Evolutionary conservation across 2,329 filamentous ascomycete species (phyloP).

Genomic region (Ramichloridium luteum): DNA sequence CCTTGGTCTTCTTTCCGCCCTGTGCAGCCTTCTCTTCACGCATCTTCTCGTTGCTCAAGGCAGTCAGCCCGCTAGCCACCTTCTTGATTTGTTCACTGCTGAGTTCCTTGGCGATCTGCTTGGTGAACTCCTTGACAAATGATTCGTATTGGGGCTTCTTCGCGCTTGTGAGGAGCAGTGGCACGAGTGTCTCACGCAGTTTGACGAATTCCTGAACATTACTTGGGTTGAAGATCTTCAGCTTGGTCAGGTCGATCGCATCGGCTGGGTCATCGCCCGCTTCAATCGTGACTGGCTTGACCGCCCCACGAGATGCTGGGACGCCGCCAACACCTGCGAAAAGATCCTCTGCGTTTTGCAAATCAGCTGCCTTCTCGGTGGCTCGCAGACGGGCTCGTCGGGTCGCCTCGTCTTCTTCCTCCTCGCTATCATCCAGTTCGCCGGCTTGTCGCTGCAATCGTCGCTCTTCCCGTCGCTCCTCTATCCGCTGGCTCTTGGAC

Average conservation of each 20-base stretch:
- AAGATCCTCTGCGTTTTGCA: slow-evolving; percentile 81
- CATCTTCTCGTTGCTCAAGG: slow-evolving; percentile 93
- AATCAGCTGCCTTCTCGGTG: slow-evolving; percentile 77
- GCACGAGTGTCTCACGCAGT: slow-evolving; percentile 65
- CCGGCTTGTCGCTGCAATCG: slow-evolving; percentile 45
- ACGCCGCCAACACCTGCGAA: slow-evolving; percentile 65
- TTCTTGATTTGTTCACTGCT: slow-evolving; percentile 95
- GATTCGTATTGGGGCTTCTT: slow-evolving; percentile 86
- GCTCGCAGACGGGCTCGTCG: slow-evolving; percentile 61
- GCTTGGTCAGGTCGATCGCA: slow-evolving; percentile 65
- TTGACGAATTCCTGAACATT: slow-evolving; percentile 78
- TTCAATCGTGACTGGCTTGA: slow-evolving; percentile 54
- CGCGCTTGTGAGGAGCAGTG: slow-evolving; percentile 58
- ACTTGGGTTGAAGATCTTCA: slow-evolving; percentile 78
- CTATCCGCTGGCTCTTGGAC: slow-evolving; percentile 72
- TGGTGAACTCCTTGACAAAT: slow-evolving; percentile 83
- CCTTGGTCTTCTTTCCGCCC: slow-evolving; percentile 8
- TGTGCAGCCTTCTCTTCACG: slow-evolving; percentile 81
- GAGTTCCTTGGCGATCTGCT: slow-evolving; percentile 76
- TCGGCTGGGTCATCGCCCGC: slow-evolving; percentile 61
- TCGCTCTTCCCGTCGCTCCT: slow-evolving; percentile 55
- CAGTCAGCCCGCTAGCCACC: slow-evolving; percentile 74
- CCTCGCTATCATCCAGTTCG: slow-evolving; percentile 44
- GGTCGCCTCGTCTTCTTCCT: slow-evolving; percentile 61
- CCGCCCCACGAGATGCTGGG: slow-evolving; percentile 56